Conservation (phyloP, 2,329 filamentous ascomycete species). For the Trichoderma arundinaceum region DNA sequence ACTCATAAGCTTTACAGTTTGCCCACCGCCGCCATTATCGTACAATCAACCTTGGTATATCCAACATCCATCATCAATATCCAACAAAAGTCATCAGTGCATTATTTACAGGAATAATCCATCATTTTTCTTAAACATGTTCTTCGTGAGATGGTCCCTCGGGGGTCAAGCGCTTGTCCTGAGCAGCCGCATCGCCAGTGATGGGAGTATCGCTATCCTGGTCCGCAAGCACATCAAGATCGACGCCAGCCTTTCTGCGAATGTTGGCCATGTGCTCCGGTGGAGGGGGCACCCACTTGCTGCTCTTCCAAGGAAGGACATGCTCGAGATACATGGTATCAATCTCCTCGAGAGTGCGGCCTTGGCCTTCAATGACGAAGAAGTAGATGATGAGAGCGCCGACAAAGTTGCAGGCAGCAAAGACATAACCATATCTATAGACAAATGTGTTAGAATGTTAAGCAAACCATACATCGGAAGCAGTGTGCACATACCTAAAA, state of each 20-base stretch:
- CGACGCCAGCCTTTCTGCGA: constrained; percentile 49
- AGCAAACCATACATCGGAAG: too few relatives aligned
- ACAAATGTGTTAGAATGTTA: too few relatives aligned
- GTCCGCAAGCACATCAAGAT: constrained; percentile 40
- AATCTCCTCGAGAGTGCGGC: constrained; percentile 76
- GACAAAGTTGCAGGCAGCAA: constrained; percentile 71
- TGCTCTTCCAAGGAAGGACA: constrained; percentile 68
- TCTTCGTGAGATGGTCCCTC: constrained; percentile 28
- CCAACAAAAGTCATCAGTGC: constrained; percentile 11
- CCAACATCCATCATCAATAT: constrained; percentile 11
- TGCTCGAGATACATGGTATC: constrained; percentile 76
- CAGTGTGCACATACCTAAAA: constrained; percentile 56
- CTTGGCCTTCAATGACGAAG: constrained; percentile 76
- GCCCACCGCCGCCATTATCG: constrained; percentile 10
- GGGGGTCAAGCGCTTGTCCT: background rate
- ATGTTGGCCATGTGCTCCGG: constrained; percentile 53
- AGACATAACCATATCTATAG: constrained; percentile 68
- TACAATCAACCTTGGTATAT: constrained; percentile 27
- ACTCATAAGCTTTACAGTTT: background rate
- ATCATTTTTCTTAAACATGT: constrained; percentile 14
- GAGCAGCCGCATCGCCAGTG: background rate
- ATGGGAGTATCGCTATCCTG: constrained; percentile 17
- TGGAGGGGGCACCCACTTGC: constrained; percentile 56
- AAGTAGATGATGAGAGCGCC: constrained; percentile 73
- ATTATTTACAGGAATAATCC: constrained; percentile 10